These are phyloP conservation scores for Cytospora schulzeri DNA, from an alignment of 2,329 filamentous ascomycete species.

Conservation along the genomic window DNA sequence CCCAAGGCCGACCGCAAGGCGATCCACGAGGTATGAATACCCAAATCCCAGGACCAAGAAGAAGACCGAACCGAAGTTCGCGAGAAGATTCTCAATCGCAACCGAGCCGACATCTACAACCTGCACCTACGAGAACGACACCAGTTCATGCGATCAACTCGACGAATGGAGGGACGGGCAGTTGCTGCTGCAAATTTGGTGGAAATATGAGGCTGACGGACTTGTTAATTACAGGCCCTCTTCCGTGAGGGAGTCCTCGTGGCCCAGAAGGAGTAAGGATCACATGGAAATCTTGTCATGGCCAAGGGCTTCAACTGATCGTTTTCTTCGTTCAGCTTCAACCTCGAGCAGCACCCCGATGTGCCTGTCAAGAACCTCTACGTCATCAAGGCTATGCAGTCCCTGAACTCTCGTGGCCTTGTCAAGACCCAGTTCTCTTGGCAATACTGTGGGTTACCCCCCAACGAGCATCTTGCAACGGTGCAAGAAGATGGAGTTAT, in stretches of 20 bases:
- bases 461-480: background rate
- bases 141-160: constrained; percentile 16
- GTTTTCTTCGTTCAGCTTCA: constrained; percentile 58
- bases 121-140: background rate
- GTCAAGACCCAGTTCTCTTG: constrained; percentile 99
- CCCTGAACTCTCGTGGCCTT: constrained; percentile 94
- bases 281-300: constrained; percentile 8
- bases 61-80: constrained; percentile 15
- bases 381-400: constrained; percentile 99
- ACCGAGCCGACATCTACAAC: constrained; percentile 20
- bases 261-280: constrained; percentile 80
- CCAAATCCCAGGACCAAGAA: constrained; percentile 5
- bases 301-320: constrained; percentile 16
- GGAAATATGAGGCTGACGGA: constrained; percentile 32
- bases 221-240: constrained; percentile 57
- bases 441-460: constrained; percentile 69
- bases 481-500: background rate
- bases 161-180: background rate
- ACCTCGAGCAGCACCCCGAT: constrained; percentile 95
- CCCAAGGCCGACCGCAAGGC: constrained; percentile 99
- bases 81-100: constrained; percentile 18
- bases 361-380: constrained; percentile 99
- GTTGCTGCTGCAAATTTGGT: background rate
- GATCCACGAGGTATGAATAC: constrained; percentile 79
- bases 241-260: constrained; percentile 93